Percentiles rank a stretch among this genome's conserved stretches.
Conservation (phyloP, 352 stramenopile species). For the Phytophthora constricta region DNA sequence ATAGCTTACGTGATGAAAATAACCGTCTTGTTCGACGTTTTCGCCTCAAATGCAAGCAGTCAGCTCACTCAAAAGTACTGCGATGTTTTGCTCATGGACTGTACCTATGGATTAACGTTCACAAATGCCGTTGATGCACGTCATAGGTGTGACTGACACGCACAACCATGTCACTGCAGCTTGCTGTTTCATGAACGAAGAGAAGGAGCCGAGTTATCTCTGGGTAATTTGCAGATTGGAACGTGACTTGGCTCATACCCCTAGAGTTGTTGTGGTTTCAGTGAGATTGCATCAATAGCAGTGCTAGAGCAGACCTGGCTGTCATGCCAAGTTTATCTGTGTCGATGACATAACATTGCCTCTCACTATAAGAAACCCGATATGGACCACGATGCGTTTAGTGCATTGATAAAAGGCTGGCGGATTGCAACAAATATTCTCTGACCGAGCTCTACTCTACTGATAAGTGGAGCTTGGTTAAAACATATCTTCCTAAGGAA, state of each 20-base stretch:
- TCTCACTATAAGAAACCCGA: neutral
- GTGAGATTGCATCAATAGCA: neutral
- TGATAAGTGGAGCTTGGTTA: neutral
- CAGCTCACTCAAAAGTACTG: neutral
- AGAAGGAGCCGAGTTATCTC: neutral
- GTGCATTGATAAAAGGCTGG: neutral
- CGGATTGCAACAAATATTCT: neutral
- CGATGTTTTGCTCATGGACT: neutral
- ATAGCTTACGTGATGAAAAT: neutral
- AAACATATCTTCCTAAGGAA: neutral
- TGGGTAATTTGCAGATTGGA: neutral
- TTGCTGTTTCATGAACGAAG: neutral
- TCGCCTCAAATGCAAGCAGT: neutral
- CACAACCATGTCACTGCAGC: neutral
- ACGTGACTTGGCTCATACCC: neutral
- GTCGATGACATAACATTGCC: neutral
- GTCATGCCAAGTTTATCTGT: neutral
- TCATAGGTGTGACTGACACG: neutral
- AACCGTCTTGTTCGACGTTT: neutral
- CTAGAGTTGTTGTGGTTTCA: neutral
- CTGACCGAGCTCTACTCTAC: neutral
- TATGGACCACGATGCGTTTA: neutral
- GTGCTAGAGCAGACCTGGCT: neutral
- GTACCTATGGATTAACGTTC: neutral
- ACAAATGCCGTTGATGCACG: neutral